Base-by-base conservation (phyloP, 2,329 filamentous ascomycete genomes). In the Diaporthe amygdali region DNA sequence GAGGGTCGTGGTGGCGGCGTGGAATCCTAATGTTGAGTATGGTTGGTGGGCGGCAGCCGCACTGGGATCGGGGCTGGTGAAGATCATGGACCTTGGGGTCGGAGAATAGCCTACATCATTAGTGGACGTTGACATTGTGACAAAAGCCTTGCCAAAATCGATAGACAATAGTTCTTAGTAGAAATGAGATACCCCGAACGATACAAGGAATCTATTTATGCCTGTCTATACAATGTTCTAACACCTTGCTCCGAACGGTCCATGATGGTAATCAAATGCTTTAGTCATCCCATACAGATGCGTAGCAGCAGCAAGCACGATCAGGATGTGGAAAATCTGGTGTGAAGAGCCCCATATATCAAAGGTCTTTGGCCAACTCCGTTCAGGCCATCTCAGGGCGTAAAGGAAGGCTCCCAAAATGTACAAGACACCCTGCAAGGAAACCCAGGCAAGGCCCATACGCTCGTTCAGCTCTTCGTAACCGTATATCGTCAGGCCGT, bases 331-430 rank as follows among this genome's bases (percentile, higher is more conserved):
- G 81, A 99, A 99, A 74, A 99, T 93, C 83, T 99, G 96, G 82
- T 99, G 96, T 25, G 94, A 97, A 79, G 92, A 95, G 46, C 96
- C 96, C 89, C 93, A 93, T 66, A 98, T 93, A 82, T 99, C 96
- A 78, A 96, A 98, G 9, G 81, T 85, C 1, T 94, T 94, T 0
- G 96, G 96, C 54, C 84, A 88, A 77, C 88, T 90, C 72, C 94
- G 88, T 83, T 99, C 96, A 0, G 96, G 96, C 82, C 96, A 91
- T 46, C 96, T 91, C 67, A 93, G 92, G 8, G 95, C 96, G 81
- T 99, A 98, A 61, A 98, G 86, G 7, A 88, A 89, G 2, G 96
- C 96, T 10, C 96, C 96, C 39, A 92, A 82, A 22, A 98, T 93
- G 82, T 99, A 98, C 76, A 98, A 82, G 39, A 86, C 85, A 0